A percentile compares a stretch with the other conserved stretches of the same genome.
Conservation (phyloP, 2,329 filamentous ascomycete genomes). For the Parascedosporium putredinis region DNA sequence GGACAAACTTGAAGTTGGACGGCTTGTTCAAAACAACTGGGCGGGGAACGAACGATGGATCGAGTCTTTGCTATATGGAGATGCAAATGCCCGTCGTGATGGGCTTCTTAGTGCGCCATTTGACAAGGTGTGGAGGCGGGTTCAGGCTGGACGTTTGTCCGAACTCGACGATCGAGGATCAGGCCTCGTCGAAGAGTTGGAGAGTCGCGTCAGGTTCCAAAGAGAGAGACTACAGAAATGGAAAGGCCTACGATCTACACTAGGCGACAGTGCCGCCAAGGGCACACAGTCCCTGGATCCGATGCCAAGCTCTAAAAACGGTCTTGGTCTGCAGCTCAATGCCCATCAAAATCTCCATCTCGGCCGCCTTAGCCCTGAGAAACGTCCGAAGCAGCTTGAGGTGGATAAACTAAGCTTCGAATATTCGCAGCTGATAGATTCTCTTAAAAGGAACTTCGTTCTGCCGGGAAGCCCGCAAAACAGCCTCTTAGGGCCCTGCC, state of each 20-base stretch:
- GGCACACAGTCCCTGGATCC: background rate
- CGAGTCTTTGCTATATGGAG: conserved; percentile 58
- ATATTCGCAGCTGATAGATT: conserved; percentile 32
- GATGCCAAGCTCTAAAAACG: conserved; percentile 20
- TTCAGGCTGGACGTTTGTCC: conserved; percentile 47
- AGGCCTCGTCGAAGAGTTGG: conserved; percentile 60
- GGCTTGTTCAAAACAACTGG: conserved; percentile 63
- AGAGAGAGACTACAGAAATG: conserved; percentile 60
- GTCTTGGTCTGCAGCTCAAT: conserved; percentile 44
- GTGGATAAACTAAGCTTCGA: conserved; percentile 24
- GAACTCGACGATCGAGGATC: conserved; percentile 41
- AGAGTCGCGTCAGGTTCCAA: conserved; percentile 56
- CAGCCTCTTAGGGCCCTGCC: background rate
- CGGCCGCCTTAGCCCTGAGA: conserved; percentile 22
- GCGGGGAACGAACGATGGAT: conserved; percentile 67
- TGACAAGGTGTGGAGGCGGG: conserved; percentile 58
- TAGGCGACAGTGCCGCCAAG: conserved; percentile 20
- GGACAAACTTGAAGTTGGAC: conserved; percentile 40
- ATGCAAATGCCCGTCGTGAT: conserved; percentile 44
- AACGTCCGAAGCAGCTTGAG: conserved; percentile 12
- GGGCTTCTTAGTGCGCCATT: conserved; percentile 58
- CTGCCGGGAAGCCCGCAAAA: conserved; percentile 12
- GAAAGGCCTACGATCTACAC: conserved; percentile 53
- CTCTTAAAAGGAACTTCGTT: conserved; percentile 30
- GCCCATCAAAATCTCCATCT: conserved; percentile 37